Base-by-base conservation (phyloP, 805 yeast genomes). In the Candida nitratophila region DNA sequence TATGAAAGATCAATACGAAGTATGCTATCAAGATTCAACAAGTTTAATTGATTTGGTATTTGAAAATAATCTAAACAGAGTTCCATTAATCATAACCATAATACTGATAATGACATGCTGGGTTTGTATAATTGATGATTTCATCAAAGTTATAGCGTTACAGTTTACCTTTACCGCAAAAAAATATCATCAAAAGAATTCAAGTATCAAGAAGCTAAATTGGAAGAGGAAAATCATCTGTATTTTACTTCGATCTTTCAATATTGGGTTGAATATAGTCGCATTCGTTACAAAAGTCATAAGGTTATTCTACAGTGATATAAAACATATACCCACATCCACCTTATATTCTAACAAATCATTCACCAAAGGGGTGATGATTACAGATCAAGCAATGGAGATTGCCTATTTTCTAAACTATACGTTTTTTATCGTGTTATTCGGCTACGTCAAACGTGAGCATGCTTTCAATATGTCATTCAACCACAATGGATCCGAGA, bases 41-140 rank as follows among this genome's bases (percentile, higher is more conserved):
- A 64, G 62, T 38, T 64, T 79, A 38, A 61, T 69, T 40, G 44
- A 53, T 9, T 44, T 54, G 9, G 58, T 81, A 10, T 68, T 70
- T 41, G 63, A 60, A 31, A 63, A 69, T 4, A 48, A 60, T 3
- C 53, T 60, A 14, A 70, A 66, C 47, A 58, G 70, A 21, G 56
- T 74, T 4, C 61, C 73, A 12, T 56, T 68, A 37, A 57, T 69
- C 2, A 33, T 83, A 4, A 57, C 73, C 10, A 70, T 68, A 45
- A 41, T 72, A 1, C 55, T 77, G n/a, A 64, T 74, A 7, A 71
- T 71, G 63, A 48, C 72, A n/a, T 79, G 81, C 1, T 79, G 79
- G 70, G 53, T 40, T 20, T 15, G 27, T 20, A 24, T 39, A 19
- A 6, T 30, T 7, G 26, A 24, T 39, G 17, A 29, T 17, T 19